Evolutionary conservation across 345 rosid genomes (phyloP).

Genomic region (Populus deltoides): DNA sequence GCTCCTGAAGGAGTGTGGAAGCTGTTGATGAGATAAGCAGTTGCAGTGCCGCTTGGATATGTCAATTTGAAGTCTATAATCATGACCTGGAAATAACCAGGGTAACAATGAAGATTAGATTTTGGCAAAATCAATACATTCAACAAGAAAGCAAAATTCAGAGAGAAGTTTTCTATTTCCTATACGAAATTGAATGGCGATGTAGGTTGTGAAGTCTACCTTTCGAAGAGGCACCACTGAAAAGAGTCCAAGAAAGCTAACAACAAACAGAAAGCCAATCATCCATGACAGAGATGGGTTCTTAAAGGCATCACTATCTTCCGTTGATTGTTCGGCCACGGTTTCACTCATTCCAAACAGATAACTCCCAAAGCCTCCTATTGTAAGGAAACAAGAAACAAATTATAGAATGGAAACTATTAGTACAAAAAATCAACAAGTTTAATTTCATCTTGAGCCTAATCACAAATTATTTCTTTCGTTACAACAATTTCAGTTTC

Average conservation of each 20-base stretch:
- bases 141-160: background rate
- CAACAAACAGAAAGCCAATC: slow-evolving; percentile 31
- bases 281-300: slow-evolving; percentile 31
- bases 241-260: slow-evolving; percentile 37
- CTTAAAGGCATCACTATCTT: slow-evolving; percentile 6
- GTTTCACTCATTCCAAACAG: slow-evolving; percentile 30
- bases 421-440: background rate
- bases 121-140: background rate
- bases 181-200: background rate
- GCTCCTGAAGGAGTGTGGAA: slow-evolving; percentile 39
- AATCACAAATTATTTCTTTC: background rate
- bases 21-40: slow-evolving; percentile 36
- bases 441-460: background rate
- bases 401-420: background rate
- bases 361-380: slow-evolving; percentile 36
- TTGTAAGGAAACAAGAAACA: background rate
- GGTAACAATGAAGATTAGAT: background rate
- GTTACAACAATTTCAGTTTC: background rate
- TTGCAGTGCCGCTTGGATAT: slow-evolving; percentile 40
- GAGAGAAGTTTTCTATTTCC: background rate
- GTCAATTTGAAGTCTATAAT: slow-evolving; percentile 34
- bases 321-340: slow-evolving; percentile 21
- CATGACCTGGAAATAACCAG: slow-evolving; percentile 22
- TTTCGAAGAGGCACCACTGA: slow-evolving; percentile 36
- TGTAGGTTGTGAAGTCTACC: slow-evolving; percentile 1